A percentile compares a stretch with the other conserved stretches of the same genome.
Conservation (phyloP, 2,329 filamentous ascomycete species). For the Sclerotiophoma versabilis region DNA sequence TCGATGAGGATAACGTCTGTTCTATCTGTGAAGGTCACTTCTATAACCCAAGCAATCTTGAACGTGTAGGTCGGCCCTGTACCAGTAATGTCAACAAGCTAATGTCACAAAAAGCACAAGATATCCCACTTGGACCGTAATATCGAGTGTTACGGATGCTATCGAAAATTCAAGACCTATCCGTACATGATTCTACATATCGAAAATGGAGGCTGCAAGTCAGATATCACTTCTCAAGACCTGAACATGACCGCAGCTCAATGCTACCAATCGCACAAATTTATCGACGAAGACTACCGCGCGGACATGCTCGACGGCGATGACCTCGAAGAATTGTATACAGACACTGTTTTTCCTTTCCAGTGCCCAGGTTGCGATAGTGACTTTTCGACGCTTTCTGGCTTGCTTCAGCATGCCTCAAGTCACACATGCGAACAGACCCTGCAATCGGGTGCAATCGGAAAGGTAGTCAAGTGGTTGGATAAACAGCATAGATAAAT, state of each 20-base stretch:
- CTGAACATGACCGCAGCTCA: slow-evolving; percentile 26
- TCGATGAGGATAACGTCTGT: slow-evolving; percentile 23
- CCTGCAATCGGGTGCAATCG: slow-evolving; percentile 17
- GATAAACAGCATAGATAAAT: slow-evolving; percentile 12
- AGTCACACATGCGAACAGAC: slow-evolving; percentile 22
- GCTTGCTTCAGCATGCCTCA: slow-evolving; percentile 22
- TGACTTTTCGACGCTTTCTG: slow-evolving; percentile 22
- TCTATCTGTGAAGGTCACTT: slow-evolving; percentile 19
- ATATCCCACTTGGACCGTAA: slow-evolving; percentile 16
- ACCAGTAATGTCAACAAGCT: neutral
- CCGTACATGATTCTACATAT: slow-evolving; percentile 24
- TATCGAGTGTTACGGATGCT: slow-evolving; percentile 22
- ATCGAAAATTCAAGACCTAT: slow-evolving; percentile 19
- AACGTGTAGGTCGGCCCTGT: slow-evolving; percentile 10
- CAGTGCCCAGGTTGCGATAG: slow-evolving; percentile 18
- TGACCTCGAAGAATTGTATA: slow-evolving; percentile 15
- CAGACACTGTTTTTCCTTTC: slow-evolving; percentile 14
- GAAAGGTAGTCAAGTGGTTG: slow-evolving; percentile 23
- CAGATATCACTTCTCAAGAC: slow-evolving; percentile 20
- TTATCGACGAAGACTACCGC: slow-evolving; percentile 25
- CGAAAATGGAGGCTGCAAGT: slow-evolving; percentile 25
- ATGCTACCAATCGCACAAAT: slow-evolving; percentile 27
- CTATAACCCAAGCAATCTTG: slow-evolving; percentile 14
- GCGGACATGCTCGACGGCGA: slow-evolving; percentile 19
- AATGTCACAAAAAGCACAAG: slow-evolving; percentile 18